Base-by-base conservation (phyloP, 23 red algal species). In the Gracilariopsis chorda region DNA sequence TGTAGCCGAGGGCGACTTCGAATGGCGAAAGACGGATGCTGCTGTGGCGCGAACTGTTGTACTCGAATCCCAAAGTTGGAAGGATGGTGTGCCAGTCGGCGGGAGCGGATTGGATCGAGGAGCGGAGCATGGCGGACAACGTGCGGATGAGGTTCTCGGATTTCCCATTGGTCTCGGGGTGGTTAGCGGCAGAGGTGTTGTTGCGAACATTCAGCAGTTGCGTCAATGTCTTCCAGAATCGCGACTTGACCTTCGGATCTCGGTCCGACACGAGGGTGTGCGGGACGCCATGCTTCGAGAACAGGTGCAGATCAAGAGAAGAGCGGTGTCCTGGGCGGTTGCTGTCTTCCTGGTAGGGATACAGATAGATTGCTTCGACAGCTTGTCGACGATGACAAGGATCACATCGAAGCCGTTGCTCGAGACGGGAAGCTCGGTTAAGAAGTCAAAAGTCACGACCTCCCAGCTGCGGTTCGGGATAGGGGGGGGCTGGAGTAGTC, bases 361-460 rank as follows among this genome's bases (percentile, higher is more conserved):
- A n/a, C n/a, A 59, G 45, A 88, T 14, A 1, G 5, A 5, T 16
- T 28, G 30, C 23, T 75, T 41, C 7, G 84, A 88, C 2, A 88
- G 33, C 13, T 88, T 88, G 35, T 74, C 67, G 10, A 77, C 65
- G 8, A 76, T 0, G 29, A 75, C 42, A 7, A 77, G 14, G 2
- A 77, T 60, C n/a, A 67, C 44, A 43, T 76, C 60, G 20, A 40
- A 21, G 8, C 12, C n/a, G n/a, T n/a, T 4, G 20, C 17, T 36
- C 3, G 57, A 23, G 11, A 20, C 49, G 2, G 82, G 82, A 19
- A 72, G 7, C 45, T 72, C 59, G 32, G 79, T 32, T 4, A 86
- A 6, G 51, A 86, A 86, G 40, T 86, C 82, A 27, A 51, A 51
- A 5, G 58, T 86, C 12, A 86, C 49, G 25, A 73, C 48, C 20